Evolutionary conservation across 1,139 yeast species (phyloP).

Genomic region (Geotrichum macrosporum): DNA sequence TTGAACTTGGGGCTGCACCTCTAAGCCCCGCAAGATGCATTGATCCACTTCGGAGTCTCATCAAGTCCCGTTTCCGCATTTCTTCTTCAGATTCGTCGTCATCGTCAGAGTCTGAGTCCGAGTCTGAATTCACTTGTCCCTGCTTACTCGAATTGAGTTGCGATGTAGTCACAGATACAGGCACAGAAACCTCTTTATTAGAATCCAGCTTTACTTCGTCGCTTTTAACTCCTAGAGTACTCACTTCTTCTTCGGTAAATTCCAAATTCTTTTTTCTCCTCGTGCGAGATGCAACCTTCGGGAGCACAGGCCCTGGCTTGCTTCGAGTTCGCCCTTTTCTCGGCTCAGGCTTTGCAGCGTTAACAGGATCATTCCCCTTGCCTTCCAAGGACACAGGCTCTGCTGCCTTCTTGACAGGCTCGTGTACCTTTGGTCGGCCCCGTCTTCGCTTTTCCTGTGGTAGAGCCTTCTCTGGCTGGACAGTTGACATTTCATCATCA

Average conservation of each 20-base stretch:
- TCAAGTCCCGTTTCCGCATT: slow-evolving; percentile 15
- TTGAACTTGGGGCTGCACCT: background rate
- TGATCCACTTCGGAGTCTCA: slow-evolving; percentile 17
- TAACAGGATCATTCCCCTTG: too few species aligned
- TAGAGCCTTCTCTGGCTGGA: too few species aligned
- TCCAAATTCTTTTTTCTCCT: background rate
- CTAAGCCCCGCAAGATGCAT: background rate
- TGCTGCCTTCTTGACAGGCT: background rate
- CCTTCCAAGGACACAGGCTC: background rate
- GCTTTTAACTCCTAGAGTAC: too few species aligned
- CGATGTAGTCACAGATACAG: too few species aligned
- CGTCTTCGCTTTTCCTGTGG: slow-evolving; percentile 5
- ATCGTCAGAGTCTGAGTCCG: slow-evolving; percentile 14
- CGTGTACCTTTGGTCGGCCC: background rate
- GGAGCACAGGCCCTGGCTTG: background rate
- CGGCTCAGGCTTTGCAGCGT: background rate
- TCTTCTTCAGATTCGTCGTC: slow-evolving; percentile 15
- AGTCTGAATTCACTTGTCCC: background rate
- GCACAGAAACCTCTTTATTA: too few species aligned
- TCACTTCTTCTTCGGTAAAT: too few species aligned
- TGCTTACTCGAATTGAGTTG: too few species aligned
- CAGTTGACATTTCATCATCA: too few species aligned
- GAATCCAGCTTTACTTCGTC: too few species aligned
- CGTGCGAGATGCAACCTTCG: background rate
- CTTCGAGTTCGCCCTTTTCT: background rate